Evolutionary conservation across 2,329 filamentous ascomycete genomes (phyloP), one percentile per base, ranked within the genome.

Genomic region (Diaporthe sp.): DNA sequence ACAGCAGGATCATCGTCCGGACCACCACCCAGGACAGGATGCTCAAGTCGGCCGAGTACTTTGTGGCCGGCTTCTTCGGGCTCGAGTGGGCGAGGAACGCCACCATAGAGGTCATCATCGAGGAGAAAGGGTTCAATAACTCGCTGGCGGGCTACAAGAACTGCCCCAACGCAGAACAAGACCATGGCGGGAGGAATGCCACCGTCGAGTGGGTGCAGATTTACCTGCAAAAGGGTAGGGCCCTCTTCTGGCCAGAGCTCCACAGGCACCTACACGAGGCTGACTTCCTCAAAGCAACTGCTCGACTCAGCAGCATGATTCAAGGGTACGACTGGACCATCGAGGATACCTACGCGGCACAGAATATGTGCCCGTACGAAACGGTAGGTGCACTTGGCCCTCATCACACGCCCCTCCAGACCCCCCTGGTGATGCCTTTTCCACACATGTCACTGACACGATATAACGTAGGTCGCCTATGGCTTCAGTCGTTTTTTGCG

Each of bases 21-120:
- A 94, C 93, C 1, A 94, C 93, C 70, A 94, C 93, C 1, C 92
- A 95, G 80, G 91, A 94, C 79, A 90, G 94, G 32, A 95, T 95
- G 93, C 85, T 93, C 30, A 92, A 95, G 81, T 92, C 89, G 51
- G 93, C 93, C 4, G 93, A 95, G 81, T 93, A 95, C 81, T 95
- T 94, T 82, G 84, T 95, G 80, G 92, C 93, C 8, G 94, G 94
- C 0, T 95, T 95, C 84, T 95, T 95, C 79, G 93, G 93, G 0
- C 87, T 94, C 0, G 89, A 92, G 61, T 95, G 93, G 93, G 88
- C 91, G 1, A 87, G 91, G 39, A 94, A 94, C 79, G 93, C 88
- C 9, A 94, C 91, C 0, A 88, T 94, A n/a, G 91, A 94, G 78
- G 86, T 93, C 19, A 91, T 93, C 15, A 93, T 94, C 53, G 93